Evolutionary conservation across 768 basidiomycete genomes (phyloP).

Genomic region (Pisolithus tinctorius): DNA sequence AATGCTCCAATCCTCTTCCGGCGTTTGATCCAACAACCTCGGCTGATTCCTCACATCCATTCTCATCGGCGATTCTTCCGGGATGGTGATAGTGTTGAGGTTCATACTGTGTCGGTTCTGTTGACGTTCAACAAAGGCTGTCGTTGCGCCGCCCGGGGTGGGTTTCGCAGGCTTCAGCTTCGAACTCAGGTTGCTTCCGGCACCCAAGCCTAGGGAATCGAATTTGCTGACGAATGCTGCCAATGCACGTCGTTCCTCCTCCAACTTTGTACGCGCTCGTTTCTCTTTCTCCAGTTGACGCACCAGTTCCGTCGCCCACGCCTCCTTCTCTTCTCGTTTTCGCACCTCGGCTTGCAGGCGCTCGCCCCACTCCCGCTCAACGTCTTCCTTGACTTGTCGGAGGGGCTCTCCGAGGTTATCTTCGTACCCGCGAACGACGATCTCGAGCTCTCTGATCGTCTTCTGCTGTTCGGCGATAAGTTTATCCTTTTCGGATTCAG

Average conservation of each 20-base stretch:
- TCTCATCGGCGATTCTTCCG: conserved; percentile 41
- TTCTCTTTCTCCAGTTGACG: conserved; percentile 76
- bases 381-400: conserved; percentile 59
- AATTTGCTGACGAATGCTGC: conserved; percentile 79
- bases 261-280: conserved; percentile 59
- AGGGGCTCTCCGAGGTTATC: conserved; percentile 66
- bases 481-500: conserved; percentile 69
- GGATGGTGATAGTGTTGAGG: conserved; percentile 18
- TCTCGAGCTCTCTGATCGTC: conserved; percentile 74
- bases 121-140: conserved; percentile 43
- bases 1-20: conserved; percentile 46
- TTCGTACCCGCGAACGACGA: conserved; percentile 63
- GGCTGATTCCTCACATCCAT: conserved; percentile 39
- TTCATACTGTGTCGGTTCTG: conserved; percentile 24
- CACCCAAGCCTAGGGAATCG: conserved; percentile 59
- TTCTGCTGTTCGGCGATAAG: conserved; percentile 66
- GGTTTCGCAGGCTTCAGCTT: conserved; percentile 46
- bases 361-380: conserved; percentile 65
- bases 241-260: conserved; percentile 72
- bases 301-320: conserved; percentile 69
- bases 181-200: conserved; percentile 28
- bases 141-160: conserved; percentile 43
- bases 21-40: conserved; percentile 54
- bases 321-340: conserved; percentile 61
- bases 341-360: conserved; percentile 53